Evolutionary conservation across 139 green algal species (phyloP), one percentile per base, ranked within the genome.

Genomic region (Spirogloea muscicola): DNA sequence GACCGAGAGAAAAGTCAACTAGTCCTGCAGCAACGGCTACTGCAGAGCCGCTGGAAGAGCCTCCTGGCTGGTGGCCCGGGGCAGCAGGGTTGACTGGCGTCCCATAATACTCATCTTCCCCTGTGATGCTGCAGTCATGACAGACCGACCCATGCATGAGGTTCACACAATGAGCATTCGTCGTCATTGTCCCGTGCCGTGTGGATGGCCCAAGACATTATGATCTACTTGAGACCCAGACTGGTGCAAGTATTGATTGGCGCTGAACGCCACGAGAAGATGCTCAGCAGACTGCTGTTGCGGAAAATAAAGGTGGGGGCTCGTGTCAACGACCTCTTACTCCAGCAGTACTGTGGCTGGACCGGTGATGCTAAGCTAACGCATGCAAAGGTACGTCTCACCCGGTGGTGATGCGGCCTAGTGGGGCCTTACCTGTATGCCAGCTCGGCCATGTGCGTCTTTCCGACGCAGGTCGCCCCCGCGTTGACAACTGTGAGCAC

Each of bases 371-470:
- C n/a, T n/a, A n/a, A n/a, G n/a, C n/a, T n/a, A n/a, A n/a, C n/a
- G n/a, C n/a, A n/a, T n/a, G n/a, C n/a, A n/a, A n/a, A n/a, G n/a
- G n/a, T n/a, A n/a, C n/a, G n/a, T n/a, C n/a, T n/a, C n/a, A n/a
- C n/a, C n/a, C n/a, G n/a, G n/a, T n/a, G n/a, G n/a, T n/a, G n/a
- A n/a, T n/a, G n/a, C n/a, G n/a, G n/a, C n/a, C n/a, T n/a, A n/a
- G n/a, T n/a, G 61, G 2, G 34, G 3, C 4, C 27, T n/a, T 46
- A 71, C 68, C 76, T 85, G 76, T 89, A 93, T 1, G 90, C 92
- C 68, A 97, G 74, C 84, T 98, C 93, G 70, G 96, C 92, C 92
- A 98, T 94, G 73, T 95, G 86, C 1, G 90, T 91, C 62, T 90
- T 96, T 34, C 91, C 91, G 4, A 87, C 40, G 3, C 89, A 16